A percentile compares a stretch with the other conserved stretches of the same genome.
These are phyloP conservation scores for Trametes elegans DNA, from an alignment of 768 basidiomycete genomes.

Conservation along the genomic window DNA sequence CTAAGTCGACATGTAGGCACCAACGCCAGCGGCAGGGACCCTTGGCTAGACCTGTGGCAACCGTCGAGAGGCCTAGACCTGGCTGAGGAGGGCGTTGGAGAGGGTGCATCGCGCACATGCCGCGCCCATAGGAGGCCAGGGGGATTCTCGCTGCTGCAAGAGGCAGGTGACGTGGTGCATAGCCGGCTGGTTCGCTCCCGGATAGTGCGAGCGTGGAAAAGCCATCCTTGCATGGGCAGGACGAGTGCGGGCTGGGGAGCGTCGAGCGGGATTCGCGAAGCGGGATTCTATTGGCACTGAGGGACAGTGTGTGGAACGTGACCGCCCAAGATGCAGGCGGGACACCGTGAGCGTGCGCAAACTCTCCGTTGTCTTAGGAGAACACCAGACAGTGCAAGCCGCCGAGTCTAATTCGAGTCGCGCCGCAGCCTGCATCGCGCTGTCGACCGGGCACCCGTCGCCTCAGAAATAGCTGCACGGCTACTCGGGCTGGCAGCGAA, in stretches of 20 bases:
- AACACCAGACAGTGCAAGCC: not conserved
- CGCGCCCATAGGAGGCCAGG: not conserved
- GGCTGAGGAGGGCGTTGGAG: not conserved
- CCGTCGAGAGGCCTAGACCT: not conserved
- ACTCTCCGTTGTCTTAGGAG: not conserved
- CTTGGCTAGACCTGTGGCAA: not conserved
- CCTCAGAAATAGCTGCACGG: not conserved
- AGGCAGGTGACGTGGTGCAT: constrained; percentile 11
- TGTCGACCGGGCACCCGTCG: constrained; percentile 4
- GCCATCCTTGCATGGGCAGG: not conserved
- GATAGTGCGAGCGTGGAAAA: constrained; percentile 5
- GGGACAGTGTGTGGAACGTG: constrained; percentile 2
- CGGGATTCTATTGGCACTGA: not conserved
- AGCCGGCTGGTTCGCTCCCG: constrained; percentile 1
- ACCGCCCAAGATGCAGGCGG: not conserved
- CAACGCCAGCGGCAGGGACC: not conserved
- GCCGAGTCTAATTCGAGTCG: constrained; percentile 13
- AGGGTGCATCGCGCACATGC: not conserved
- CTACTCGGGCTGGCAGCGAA: not conserved
- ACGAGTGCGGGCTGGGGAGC: not conserved
- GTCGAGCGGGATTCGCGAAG: constrained; percentile 13
- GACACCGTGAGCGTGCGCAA: constrained; percentile 5
- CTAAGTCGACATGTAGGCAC: constrained; percentile 1
- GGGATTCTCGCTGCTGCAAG: constrained; percentile 9
- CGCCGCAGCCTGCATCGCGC: not conserved